A percentile compares a stretch with the other conserved stretches of the same genome.
Conservation (phyloP, 1,139 yeast genomes). For the Diutina sp. region DNA sequence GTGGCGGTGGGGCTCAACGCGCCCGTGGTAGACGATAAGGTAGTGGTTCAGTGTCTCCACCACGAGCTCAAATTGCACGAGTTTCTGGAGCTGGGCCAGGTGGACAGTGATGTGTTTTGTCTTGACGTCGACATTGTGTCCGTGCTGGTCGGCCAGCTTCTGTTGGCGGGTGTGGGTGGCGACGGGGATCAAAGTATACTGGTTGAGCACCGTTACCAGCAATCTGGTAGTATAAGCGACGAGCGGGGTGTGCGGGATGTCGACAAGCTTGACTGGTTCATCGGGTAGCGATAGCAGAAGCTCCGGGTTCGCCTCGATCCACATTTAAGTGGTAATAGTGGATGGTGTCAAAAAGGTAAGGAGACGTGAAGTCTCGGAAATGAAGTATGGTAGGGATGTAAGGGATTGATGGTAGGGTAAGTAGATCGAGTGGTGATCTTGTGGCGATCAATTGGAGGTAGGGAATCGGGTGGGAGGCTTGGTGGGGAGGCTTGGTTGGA, state of each 20-base stretch:
- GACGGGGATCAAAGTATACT: neutral
- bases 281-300: constrained; percentile 2
- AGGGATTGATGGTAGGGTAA: neutral
- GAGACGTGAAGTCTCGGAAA: neutral
- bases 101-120: neutral
- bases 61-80: neutral
- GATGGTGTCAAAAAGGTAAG: neutral
- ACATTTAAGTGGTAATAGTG: neutral
- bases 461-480: neutral
- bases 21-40: neutral
- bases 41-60: neutral
- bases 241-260: constrained; percentile 1
- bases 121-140: neutral
- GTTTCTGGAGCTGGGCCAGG: neutral
- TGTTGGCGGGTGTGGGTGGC: neutral
- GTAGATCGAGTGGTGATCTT: too few species aligned
- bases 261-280: neutral
- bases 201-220: neutral
- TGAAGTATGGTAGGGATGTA: neutral
- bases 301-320: neutral
- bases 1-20: neutral
- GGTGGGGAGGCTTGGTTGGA: neutral
- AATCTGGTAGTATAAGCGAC: neutral
- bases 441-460: too few species aligned
- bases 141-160: neutral